These are phyloP conservation scores for Scytalidium lignicola DNA, from an alignment of 2,329 filamentous ascomycete genomes.

Conservation along the genomic window DNA sequence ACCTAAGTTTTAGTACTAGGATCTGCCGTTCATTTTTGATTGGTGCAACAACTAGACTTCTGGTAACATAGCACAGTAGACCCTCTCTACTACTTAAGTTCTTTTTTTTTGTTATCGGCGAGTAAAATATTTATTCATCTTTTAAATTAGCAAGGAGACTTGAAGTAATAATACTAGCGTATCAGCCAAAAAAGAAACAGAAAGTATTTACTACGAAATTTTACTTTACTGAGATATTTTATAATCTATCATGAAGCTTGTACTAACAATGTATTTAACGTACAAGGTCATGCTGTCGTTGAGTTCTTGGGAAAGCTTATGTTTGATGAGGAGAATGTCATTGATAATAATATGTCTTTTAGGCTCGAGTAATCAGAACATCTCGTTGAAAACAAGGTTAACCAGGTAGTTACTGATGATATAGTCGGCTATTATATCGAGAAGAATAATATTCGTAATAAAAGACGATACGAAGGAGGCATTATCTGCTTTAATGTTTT, in stretches of 20 bases:
- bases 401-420: slow-evolving; percentile 62
- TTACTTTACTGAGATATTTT: slow-evolving; percentile 43
- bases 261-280: slow-evolving; percentile 56
- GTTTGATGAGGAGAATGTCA: slow-evolving; percentile 53
- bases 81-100: slow-evolving; percentile 7
- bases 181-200: neutral
- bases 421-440: slow-evolving; percentile 40
- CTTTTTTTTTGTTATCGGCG: slow-evolving; percentile 38
- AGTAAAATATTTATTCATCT: slow-evolving; percentile 34
- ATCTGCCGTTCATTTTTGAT: slow-evolving; percentile 1
- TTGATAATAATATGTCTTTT: slow-evolving; percentile 54
- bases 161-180: neutral
- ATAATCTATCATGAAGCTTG: slow-evolving; percentile 48
- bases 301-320: slow-evolving; percentile 43
- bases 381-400: slow-evolving; percentile 57
- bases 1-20: slow-evolving; percentile 7
- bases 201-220: slow-evolving; percentile 41
- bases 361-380: slow-evolving; percentile 50
- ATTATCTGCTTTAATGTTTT: slow-evolving; percentile 35
- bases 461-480: slow-evolving; percentile 43
- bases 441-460: slow-evolving; percentile 47
- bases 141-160: neutral
- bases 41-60: slow-evolving; percentile 2
- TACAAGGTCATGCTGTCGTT: slow-evolving; percentile 46
- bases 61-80: slow-evolving; percentile 6